Conservation (phyloP, 2,329 filamentous ascomycete genomes). For the Cladosporium velox region DNA sequence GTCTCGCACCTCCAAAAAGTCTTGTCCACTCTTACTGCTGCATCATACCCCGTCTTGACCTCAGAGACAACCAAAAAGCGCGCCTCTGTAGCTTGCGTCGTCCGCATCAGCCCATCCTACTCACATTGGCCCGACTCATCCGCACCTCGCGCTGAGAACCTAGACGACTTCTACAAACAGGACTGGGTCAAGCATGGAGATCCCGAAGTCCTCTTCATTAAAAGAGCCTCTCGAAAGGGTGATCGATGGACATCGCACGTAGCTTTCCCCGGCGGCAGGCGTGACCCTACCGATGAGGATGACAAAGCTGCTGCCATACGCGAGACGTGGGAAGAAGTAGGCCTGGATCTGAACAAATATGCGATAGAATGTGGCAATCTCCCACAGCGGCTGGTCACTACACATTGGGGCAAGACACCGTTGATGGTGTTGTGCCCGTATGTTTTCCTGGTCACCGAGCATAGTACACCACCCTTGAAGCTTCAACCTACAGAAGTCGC, state of each 20-base stretch:
- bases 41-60: slow-evolving; percentile 52
- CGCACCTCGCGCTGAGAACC: slow-evolving; percentile 32
- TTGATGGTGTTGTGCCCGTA: slow-evolving; percentile 71
- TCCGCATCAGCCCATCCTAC: slow-evolving; percentile 63
- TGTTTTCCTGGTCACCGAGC: slow-evolving; percentile 63
- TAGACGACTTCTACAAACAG: slow-evolving; percentile 62
- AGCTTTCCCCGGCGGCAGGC: slow-evolving; percentile 67
- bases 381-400: slow-evolving; percentile 66
- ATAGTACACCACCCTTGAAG: slow-evolving; percentile 57
- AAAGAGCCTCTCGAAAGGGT: slow-evolving; percentile 63
- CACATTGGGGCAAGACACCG: slow-evolving; percentile 64
- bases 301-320: slow-evolving; percentile 64
- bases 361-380: slow-evolving; percentile 60
- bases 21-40: slow-evolving; percentile 44
- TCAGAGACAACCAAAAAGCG: slow-evolving; percentile 57
- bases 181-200: slow-evolving; percentile 67
- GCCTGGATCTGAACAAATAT: slow-evolving; percentile 51
- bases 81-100: slow-evolving; percentile 66
- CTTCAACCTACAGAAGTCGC: slow-evolving; percentile 70
- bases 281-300: slow-evolving; percentile 64
- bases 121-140: slow-evolving; percentile 50
- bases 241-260: slow-evolving; percentile 72
- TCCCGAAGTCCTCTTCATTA: slow-evolving; percentile 71
- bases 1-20: slow-evolving; percentile 45
- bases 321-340: slow-evolving; percentile 68